These are phyloP conservation scores for Dendrobium nobile DNA, from an alignment of 106 monocot species.

Conservation along the genomic window DNA sequence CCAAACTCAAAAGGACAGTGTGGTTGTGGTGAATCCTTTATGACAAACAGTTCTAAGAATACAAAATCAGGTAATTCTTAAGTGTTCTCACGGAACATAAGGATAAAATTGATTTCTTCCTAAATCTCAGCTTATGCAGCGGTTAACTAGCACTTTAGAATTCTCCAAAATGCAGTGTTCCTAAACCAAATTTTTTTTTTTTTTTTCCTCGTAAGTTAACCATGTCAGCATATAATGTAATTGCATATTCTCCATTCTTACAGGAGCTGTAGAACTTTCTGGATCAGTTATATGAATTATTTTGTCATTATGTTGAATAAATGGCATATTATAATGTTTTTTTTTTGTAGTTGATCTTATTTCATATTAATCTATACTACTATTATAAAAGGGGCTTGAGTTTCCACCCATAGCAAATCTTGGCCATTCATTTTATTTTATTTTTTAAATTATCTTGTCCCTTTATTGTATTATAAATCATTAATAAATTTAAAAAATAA, in stretches of 20 bases:
- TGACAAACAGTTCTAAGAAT: conserved; percentile 36
- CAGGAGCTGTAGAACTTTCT: background rate
- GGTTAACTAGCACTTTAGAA: background rate
- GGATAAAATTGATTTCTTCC: background rate
- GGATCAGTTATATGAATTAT: background rate
- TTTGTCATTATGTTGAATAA: background rate
- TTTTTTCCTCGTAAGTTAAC: background rate
- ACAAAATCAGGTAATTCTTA: conserved; percentile 17
- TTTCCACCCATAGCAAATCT: too few species aligned
- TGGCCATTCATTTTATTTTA: too few species aligned
- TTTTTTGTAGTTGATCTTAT: too few species aligned
- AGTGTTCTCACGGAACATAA: background rate
- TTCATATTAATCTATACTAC: too few species aligned
- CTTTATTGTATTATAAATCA: too few species aligned
- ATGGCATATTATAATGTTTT: background rate
- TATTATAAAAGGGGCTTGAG: too few species aligned
- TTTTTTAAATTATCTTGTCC: too few species aligned
- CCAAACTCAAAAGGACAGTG: conserved; percentile 80
- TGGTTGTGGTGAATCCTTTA: conserved; percentile 82
- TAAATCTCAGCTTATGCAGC: background rate
- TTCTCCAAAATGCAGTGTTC: background rate
- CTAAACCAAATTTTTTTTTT: background rate
- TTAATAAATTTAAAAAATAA: too few species aligned
- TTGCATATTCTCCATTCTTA: too few species aligned
- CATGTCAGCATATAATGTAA: background rate